Base-by-base conservation (phyloP, 2,329 filamentous ascomycete genomes). In the Calonectria hawksworthii region DNA sequence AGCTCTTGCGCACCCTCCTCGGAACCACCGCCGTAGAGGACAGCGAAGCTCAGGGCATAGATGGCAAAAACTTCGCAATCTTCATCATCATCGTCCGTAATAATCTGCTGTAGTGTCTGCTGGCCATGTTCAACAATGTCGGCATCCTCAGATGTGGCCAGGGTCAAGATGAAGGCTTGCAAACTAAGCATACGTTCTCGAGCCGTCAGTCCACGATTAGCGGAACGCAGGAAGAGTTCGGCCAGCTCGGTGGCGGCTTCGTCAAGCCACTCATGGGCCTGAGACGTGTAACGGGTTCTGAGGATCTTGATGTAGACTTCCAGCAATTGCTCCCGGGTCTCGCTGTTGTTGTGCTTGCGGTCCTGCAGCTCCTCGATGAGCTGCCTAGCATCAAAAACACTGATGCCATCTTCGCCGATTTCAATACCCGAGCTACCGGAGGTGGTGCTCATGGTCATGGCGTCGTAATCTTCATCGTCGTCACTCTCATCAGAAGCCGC, bases 321-420 rank as follows among this genome's bases (percentile, higher is more conserved):
- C 11, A 86, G 71, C 14, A 83, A 79, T 28, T 84, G 81, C 80
- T 95, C 93, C 68, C 95, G 92, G 28, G 92, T 92, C 76, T 94
- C 91, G 30, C 90, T 91, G 77, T 93, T 95, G 84, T 93, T 95
- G 77, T 93, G 92, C 88, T 98, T 98, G 80, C 94, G 93, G 75
- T 91, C 89, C 70, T 93, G 88, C 34, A 98, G 90, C 78, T 94
- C 92, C 63, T 93, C 89, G 76, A 98, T 92, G 73, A 93, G 91
- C 75, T 93, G 90, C 34, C 89, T 87, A 41, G 83, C 80, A 70
- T 92, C 90, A 90, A 94, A 94, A 32, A 89, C 87, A 11, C 90
- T 89, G 38, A 93, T 87, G 44, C 93, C 92, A 77, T 95, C 94
- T 75, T 94, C 91, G n/a, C 92, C 93, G 74, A 90, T 73, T 28